phyloP scores from a whole-genome alignment of 2,329 filamentous ascomycete genomes.

The Ceratocystis cacaofunesta region DNA sequence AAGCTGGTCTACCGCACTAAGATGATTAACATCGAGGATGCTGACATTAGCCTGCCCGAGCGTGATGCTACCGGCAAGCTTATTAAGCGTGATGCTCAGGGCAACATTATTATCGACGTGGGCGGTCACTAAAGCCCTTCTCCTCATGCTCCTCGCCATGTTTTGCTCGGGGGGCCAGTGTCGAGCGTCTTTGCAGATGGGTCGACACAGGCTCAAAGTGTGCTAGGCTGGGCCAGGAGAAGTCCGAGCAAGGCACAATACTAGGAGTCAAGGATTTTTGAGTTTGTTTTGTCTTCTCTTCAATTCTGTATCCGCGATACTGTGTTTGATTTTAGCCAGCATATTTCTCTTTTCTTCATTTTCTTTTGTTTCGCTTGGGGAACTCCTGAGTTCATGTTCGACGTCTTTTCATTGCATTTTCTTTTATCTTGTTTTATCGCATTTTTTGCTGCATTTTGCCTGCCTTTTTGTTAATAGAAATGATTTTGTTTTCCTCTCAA shows the following conservation, averaged over 20 bases:
- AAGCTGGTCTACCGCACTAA: slow-evolving; percentile 35
- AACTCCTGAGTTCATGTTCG: neutral
- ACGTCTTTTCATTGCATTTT: neutral
- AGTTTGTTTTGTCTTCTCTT: neutral
- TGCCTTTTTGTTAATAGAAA: neutral
- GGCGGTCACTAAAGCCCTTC: neutral
- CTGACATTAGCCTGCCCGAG: slow-evolving; percentile 22
- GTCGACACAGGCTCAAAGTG: neutral
- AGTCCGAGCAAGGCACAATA: neutral
- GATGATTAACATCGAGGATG: slow-evolving; percentile 26
- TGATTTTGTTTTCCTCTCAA: neutral
- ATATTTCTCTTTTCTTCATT: neutral
- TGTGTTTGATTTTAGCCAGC: slow-evolving; percentile 4
- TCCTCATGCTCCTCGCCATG: too few relatives aligned
- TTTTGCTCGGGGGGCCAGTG: neutral
- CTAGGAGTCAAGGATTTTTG: neutral
- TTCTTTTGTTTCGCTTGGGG: neutral
- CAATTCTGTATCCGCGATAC: slow-evolving; percentile 2
- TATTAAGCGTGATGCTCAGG: neutral
- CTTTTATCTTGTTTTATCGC: neutral
- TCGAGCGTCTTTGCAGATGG: neutral
- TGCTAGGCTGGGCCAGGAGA: neutral
- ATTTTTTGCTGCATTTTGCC: neutral
- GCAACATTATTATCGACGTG: neutral
- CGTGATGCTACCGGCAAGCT: slow-evolving; percentile 5